phyloP scores from a whole-genome alignment of 108 stramenopile species.

The Skeletonema tropicum region DNA sequence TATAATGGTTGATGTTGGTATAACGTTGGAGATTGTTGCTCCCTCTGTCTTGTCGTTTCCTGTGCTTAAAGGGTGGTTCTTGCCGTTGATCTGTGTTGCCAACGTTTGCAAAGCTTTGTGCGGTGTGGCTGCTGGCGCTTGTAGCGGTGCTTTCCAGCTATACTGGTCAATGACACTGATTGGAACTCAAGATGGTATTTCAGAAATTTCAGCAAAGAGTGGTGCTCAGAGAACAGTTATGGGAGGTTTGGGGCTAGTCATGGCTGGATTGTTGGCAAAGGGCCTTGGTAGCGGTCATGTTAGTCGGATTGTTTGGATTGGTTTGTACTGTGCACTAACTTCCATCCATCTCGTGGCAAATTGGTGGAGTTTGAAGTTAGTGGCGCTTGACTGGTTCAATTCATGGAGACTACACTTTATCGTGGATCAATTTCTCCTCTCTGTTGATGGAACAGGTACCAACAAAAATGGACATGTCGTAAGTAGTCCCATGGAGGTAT shows the following conservation, averaged over 20 bases:
- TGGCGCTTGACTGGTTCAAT: conserved; percentile 78
- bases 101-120: conserved; percentile 86
- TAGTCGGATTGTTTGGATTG: conserved; percentile 30
- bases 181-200: conserved; percentile 54
- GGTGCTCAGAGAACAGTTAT: conserved; percentile 85
- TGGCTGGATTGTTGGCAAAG: conserved; percentile 68
- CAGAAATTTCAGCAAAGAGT: conserved; percentile 70
- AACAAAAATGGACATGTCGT: conserved; percentile 15
- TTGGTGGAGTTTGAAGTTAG: conserved; percentile 67
- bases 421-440: conserved; percentile 48
- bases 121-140: conserved; percentile 86
- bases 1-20: conserved; percentile 78
- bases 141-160: conserved; percentile 77
- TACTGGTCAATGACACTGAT: conserved; percentile 72
- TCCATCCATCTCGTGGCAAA: conserved; percentile 70
- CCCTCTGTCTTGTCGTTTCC: conserved; percentile 32
- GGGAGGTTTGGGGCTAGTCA: conserved; percentile 75
- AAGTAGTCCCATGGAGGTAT: conserved; percentile 61
- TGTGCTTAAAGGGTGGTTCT: conserved; percentile 60
- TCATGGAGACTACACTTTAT: conserved; percentile 61
- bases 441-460: neutral
- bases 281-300: conserved; percentile 46
- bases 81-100: conserved; percentile 67
- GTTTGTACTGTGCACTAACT: conserved; percentile 66
- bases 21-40: conserved; percentile 79